Evolutionary conservation across 2,329 filamentous ascomycete genomes (phyloP).

Genomic region (Monascus ruber): DNA sequence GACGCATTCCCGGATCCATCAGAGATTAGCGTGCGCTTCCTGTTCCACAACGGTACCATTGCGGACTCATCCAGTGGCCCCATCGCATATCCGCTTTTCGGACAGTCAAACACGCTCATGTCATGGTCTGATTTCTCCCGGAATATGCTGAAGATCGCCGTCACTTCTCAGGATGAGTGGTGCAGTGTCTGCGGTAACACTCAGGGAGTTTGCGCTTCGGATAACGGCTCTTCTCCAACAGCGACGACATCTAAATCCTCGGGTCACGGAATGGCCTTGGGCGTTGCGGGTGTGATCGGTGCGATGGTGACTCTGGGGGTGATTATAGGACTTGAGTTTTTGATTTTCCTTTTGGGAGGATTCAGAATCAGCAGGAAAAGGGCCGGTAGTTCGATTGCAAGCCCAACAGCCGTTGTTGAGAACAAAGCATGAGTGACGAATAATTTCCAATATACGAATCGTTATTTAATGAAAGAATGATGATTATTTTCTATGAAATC

Average conservation of each 20-base stretch:
- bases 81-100: slow-evolving; percentile 50
- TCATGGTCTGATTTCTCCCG: slow-evolving; percentile 58
- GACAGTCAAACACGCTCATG: slow-evolving; percentile 43
- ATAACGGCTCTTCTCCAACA: slow-evolving; percentile 18
- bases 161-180: slow-evolving; percentile 57
- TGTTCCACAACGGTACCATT: slow-evolving; percentile 52
- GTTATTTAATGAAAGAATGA: too few species aligned
- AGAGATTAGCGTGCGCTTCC: slow-evolving; percentile 49
- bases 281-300: slow-evolving; percentile 71
- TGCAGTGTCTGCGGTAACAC: slow-evolving; percentile 64
- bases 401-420: neutral
- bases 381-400: neutral
- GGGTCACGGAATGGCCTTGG: slow-evolving; percentile 47
- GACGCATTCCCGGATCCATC: slow-evolving; percentile 32
- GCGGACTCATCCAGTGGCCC: slow-evolving; percentile 30
- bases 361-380: slow-evolving; percentile 49
- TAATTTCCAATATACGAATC: too few species aligned
- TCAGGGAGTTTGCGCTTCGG: slow-evolving; percentile 52
- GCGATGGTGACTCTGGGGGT: slow-evolving; percentile 57
- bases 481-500: too few species aligned
- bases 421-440: neutral
- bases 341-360: slow-evolving; percentile 45
- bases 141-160: slow-evolving; percentile 54
- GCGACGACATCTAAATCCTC: slow-evolving; percentile 13
- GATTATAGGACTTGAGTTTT: slow-evolving; percentile 44